Evolutionary conservation across 2,329 filamentous ascomycete genomes (phyloP).

Genomic region (Seiridium cupressi): DNA sequence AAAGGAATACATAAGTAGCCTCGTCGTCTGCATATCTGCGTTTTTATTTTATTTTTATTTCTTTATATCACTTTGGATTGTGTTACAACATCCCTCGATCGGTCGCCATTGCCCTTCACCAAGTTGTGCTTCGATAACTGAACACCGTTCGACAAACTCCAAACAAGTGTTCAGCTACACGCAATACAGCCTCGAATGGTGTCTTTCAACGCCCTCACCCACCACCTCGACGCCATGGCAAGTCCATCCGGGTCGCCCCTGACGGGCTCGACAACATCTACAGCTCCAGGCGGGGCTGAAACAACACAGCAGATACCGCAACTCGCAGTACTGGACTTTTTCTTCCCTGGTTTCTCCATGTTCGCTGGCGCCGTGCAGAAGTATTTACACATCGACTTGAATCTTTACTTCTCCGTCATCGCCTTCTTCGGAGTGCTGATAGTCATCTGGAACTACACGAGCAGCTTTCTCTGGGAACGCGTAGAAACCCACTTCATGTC

Average conservation of each 20-base stretch:
- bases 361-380: slow-evolving; percentile 51
- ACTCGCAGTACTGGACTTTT: slow-evolving; percentile 54
- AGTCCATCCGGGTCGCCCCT: neutral
- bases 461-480: slow-evolving; percentile 43
- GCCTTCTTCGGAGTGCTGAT: slow-evolving; percentile 46
- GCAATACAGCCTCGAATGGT: too few species aligned
- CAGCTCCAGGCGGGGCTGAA: neutral
- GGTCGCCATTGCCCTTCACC: too few species aligned
- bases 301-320: slow-evolving; percentile 27
- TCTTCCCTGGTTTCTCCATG: slow-evolving; percentile 65
- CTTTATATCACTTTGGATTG: too few species aligned
- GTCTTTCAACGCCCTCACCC: too few species aligned
- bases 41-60: too few species aligned
- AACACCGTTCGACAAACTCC: too few species aligned
- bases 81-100: too few species aligned
- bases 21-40: too few species aligned
- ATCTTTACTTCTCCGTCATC: slow-evolving; percentile 59
- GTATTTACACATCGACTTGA: slow-evolving; percentile 61
- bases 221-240: neutral
- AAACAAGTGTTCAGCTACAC: too few species aligned
- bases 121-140: too few species aligned
- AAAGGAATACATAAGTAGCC: too few species aligned
- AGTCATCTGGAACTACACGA: slow-evolving; percentile 53
- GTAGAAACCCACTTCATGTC: slow-evolving; percentile 60
- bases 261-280: neutral